Conservation (phyloP, 306 rosid genomes). For the Cicer bijugum region DNA sequence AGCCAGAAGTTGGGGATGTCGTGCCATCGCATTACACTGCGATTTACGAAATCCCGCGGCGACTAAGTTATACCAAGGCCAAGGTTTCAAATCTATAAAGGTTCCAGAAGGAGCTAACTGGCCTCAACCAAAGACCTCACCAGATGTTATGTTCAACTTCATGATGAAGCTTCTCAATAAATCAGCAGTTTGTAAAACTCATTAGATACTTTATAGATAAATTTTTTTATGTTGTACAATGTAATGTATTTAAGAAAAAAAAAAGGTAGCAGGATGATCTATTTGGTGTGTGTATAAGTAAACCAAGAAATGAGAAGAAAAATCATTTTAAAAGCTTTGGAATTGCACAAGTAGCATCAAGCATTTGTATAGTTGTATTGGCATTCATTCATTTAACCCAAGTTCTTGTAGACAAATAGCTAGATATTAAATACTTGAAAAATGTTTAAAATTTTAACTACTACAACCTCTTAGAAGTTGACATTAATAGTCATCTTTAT, state of each 20-base stretch:
- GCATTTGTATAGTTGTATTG: constrained; percentile 36
- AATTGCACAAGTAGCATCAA: constrained; percentile 14
- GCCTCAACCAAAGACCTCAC: constrained; percentile 96
- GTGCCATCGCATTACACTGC: constrained; percentile 86
- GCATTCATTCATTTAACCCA: neutral
- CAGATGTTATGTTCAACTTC: constrained; percentile 73
- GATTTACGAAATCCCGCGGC: constrained; percentile 82
- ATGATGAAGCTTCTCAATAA: constrained; percentile 94
- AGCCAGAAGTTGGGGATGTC: constrained; percentile 93
- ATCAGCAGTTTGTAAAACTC: constrained; percentile 41
- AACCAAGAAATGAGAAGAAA: constrained; percentile 35
- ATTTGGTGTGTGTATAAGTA: constrained; percentile 48
- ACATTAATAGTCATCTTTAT: no score
- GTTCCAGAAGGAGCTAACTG: constrained; percentile 95
- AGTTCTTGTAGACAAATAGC: neutral
- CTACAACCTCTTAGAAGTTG: no score
- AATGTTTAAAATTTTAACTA: no score
- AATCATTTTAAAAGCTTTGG: constrained; percentile 15
- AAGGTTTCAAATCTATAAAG: constrained; percentile 78
- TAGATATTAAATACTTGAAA: no score
- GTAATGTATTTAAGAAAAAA: constrained; percentile 2
- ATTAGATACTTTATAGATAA: constrained; percentile 45
- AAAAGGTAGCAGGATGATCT: constrained; percentile 15
- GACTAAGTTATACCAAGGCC: constrained; percentile 74
- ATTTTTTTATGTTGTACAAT: constrained; percentile 35